Percentiles rank a stretch among this genome's conserved stretches.
Conservation (phyloP, 805 yeast genomes). For the Jamesozyma rosinii region DNA sequence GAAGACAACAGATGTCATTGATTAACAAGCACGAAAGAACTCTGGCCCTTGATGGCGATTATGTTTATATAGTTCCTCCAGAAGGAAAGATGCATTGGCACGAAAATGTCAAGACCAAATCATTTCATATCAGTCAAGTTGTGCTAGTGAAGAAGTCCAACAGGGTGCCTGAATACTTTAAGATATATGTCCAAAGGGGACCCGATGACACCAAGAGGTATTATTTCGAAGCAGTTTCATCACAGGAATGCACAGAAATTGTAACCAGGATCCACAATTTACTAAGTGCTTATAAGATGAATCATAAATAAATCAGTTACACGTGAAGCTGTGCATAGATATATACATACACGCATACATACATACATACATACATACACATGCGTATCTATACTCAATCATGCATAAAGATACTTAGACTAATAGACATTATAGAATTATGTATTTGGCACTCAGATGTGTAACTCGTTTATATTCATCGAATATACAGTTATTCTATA, state of each 20-base stretch:
- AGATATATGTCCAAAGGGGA: constrained; percentile 60
- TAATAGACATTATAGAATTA: no score
- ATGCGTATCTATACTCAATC: no score
- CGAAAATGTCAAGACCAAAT: constrained; percentile 71
- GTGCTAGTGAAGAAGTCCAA: constrained; percentile 64
- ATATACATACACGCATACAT: not conserved
- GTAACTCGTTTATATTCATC: no score
- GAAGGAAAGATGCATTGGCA: constrained; percentile 69
- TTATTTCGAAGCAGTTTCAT: constrained; percentile 68
- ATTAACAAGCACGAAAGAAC: constrained; percentile 67
- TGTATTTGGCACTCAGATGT: no score
- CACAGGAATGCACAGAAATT: constrained; percentile 59
- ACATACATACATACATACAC: not conserved
- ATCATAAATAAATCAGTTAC: constrained; percentile 19
- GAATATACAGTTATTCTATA: no score
- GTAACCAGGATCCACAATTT: constrained; percentile 58
- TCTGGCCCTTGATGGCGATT: constrained; percentile 88
- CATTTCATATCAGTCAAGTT: constrained; percentile 77
- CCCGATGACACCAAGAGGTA: constrained; percentile 67
- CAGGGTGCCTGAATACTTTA: constrained; percentile 70
- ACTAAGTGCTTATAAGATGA: constrained; percentile 44
- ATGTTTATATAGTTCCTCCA: constrained; percentile 72
- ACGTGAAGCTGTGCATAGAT: not conserved
- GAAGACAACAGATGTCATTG: constrained; percentile 80
- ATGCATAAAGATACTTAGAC: no score